Base-by-base conservation (phyloP, 495 filamentous ascomycete genomes). In the Friedmanniomyces endolithicus region DNA sequence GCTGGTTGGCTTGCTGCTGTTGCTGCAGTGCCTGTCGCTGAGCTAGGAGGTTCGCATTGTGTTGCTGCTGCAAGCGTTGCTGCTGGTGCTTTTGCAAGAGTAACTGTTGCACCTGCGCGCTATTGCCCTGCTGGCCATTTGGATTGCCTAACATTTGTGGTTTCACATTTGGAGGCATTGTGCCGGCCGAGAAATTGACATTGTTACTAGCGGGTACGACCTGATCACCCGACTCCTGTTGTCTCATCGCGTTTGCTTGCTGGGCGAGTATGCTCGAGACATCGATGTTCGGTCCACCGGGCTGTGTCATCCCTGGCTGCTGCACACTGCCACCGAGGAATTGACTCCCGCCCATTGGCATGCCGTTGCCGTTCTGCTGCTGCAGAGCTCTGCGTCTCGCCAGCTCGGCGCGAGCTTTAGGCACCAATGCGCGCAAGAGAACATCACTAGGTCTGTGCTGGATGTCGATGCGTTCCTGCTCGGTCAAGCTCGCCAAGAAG, bases 141-240 rank as follows among this genome's bases (percentile, higher is more conserved):
- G 50, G 59, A 27, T 51, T 58, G 25, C 48, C 58, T 9, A 62
- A 51, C 59, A 62, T 58, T 45, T 58, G 55, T 20, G 59, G 59
- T 25, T 62, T 69, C 6, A 63, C 47, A 1, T 51, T 48, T 14
- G 56, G 56, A 8, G 57, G 49, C 46, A 66, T 52, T 4, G 62
- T 58, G 54, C 41, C 62, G n/a, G 40, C 12, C 14, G 20, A 23
- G 54, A 73, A 71, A 49, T 73, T 67, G 22, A 72, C 23, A 68
- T 77, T 66, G 72, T 72, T 73, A 60, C 80, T 85, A 17, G 80
- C 82, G 11, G 82, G 82, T 11, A 85, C 82, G 22, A 85, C 82
- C 43, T 78, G 66, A 56, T 83, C 79, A 23, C 82, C 82, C 46
- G 77, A 76, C 65, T 83, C 78, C 64, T 81, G 78, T n/a, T 74